Conservation (phyloP, 1,139 yeast genomes). For the Lodderomyces theae region DNA sequence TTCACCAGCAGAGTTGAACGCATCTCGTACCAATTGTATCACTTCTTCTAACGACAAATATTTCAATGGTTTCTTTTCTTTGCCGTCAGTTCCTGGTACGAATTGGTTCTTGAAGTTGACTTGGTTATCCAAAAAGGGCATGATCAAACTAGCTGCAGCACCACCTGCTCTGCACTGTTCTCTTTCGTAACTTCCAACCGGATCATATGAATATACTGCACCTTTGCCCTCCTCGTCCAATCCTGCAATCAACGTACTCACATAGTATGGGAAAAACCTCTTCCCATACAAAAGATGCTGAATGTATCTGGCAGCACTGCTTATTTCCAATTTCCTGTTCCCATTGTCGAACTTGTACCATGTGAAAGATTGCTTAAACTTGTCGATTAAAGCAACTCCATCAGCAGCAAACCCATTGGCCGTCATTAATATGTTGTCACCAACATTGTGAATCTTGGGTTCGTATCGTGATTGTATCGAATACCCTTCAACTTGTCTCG, state of each 20-base stretch:
- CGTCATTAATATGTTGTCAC: conserved; percentile 82
- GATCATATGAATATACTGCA: conserved; percentile 93
- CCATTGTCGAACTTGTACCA: conserved; percentile 92
- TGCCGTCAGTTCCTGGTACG: conserved; percentile 74
- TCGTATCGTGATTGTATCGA: conserved; percentile 91
- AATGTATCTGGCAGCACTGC: conserved; percentile 84
- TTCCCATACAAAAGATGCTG: conserved; percentile 91
- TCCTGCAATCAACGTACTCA: conserved; percentile 92
- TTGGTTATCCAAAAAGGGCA: conserved; percentile 97
- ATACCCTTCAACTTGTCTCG: conserved; percentile 93
- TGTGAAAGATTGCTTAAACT: conserved; percentile 73
- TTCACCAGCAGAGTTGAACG: conserved; percentile 94
- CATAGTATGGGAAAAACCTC: conserved; percentile 95
- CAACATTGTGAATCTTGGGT: conserved; percentile 86
- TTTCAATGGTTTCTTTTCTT: conserved; percentile 55
- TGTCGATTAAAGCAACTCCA: conserved; percentile 78
- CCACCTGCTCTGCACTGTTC: conserved; percentile 98
- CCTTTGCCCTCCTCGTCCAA: conserved; percentile 93
- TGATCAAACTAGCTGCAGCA: conserved; percentile 91
- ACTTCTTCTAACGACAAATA: conserved; percentile 81
- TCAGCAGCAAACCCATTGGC: conserved; percentile 98
- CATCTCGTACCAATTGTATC: conserved; percentile 81
- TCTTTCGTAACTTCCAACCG: conserved; percentile 96
- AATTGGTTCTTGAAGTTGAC: conserved; percentile 91
- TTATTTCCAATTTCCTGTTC: conserved; percentile 63